phyloP scores from a whole-genome alignment of 805 yeast genomes.

The Teunomyces gatunensis region DNA sequence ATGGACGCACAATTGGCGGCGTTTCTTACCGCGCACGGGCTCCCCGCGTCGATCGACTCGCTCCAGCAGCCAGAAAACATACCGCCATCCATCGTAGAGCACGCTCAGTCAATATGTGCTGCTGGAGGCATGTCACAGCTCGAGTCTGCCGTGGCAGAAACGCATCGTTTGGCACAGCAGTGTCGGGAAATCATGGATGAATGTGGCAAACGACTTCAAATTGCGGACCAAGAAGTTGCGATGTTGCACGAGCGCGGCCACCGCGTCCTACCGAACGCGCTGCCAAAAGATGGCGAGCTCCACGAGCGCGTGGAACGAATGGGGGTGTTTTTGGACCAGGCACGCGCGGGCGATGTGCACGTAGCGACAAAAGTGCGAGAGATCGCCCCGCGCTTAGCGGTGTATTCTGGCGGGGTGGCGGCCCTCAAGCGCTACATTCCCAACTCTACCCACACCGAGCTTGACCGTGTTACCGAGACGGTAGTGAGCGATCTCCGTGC shows the following conservation, averaged over 20 bases:
- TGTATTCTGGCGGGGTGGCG: conserved; percentile 42
- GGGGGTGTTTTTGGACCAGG: conserved; percentile 51
- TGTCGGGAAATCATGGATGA: conserved; percentile 43
- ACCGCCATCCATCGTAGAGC: conserved; percentile 57
- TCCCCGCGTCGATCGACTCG: conserved; percentile 64
- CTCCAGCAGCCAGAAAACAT: conserved; percentile 54
- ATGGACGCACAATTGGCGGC: conserved; percentile 44
- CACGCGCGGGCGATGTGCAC: conserved; percentile 58
- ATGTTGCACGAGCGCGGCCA: conserved; percentile 51
- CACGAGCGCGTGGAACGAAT: conserved; percentile 42
- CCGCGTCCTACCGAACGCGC: too few relatives aligned
- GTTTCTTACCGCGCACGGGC: conserved; percentile 45
- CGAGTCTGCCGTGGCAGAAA: conserved; percentile 42
- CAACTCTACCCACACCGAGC: conserved; percentile 29
- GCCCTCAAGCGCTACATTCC: conserved; percentile 39
- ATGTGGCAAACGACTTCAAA: conserved; percentile 42
- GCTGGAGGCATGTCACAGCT: conserved; percentile 52
- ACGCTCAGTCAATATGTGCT: conserved; percentile 51
- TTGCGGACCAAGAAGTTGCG: conserved; percentile 58
- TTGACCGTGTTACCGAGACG: conserved; percentile 29
- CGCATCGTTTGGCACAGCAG: conserved; percentile 41
- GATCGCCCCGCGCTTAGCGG: conserved; percentile 45
- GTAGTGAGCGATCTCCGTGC: conserved; percentile 37
- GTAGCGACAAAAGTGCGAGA: conserved; percentile 46
- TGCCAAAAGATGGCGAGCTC: conserved; percentile 17